Conservation (phyloP, 306 rosid species). For the Sicyos baderoa region DNA sequence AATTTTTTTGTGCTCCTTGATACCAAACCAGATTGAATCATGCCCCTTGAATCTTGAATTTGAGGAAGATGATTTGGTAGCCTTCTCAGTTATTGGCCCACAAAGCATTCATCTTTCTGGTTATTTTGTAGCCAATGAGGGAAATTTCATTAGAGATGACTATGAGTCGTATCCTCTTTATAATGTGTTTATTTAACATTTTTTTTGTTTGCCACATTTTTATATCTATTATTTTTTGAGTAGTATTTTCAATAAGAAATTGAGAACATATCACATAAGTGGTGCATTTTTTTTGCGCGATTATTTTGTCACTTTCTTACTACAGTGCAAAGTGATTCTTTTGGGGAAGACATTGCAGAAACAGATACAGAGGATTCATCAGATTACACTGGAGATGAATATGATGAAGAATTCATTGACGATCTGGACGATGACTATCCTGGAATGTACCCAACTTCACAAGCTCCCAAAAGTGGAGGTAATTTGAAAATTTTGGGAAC, state of each 20-base stretch:
- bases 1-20: slow-evolving; percentile 66
- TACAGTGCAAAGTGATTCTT: slow-evolving; percentile 53
- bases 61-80: slow-evolving; percentile 56
- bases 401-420: slow-evolving; percentile 43
- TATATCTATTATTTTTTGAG: not conserved
- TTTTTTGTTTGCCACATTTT: not conserved
- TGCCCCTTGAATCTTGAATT: slow-evolving; percentile 71
- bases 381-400: slow-evolving; percentile 48
- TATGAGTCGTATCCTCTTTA: slow-evolving; percentile 64
- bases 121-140: slow-evolving; percentile 46
- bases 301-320: slow-evolving; percentile 29
- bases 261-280: not conserved
- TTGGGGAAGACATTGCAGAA: slow-evolving; percentile 53
- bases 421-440: slow-evolving; percentile 46
- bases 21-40: slow-evolving; percentile 62
- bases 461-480: slow-evolving; percentile 74
- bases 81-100: slow-evolving; percentile 71
- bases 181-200: not conserved
- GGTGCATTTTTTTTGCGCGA: not conserved
- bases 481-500: slow-evolving; percentile 22
- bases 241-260: slow-evolving; percentile 11
- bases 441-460: slow-evolving; percentile 41
- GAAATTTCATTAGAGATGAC: slow-evolving; percentile 47
- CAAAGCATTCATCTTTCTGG: slow-evolving; percentile 81
- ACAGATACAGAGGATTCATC: slow-evolving; percentile 60